Percentiles rank a stretch among this genome's conserved stretches.
phyloP scores from a whole-genome alignment of 2,329 filamentous ascomycete species.

The Cyphellophora europaea region DNA sequence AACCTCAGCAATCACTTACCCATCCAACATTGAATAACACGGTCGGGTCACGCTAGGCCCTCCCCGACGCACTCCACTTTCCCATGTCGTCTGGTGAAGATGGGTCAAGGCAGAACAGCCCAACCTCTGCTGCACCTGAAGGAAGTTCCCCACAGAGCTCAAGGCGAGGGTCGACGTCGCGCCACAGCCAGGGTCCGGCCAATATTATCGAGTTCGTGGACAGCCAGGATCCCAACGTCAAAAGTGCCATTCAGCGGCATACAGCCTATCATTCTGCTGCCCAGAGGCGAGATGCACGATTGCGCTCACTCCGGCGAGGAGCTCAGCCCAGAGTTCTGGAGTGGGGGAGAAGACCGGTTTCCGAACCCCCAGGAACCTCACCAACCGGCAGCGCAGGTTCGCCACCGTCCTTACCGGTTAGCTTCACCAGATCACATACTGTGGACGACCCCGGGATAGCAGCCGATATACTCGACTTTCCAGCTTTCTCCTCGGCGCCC shows the following conservation, averaged over 20 bases:
- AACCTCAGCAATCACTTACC: too few species aligned
- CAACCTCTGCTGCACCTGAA: not conserved
- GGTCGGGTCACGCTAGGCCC: too few species aligned
- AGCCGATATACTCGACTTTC: too few species aligned
- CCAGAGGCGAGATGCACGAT: conserved; percentile 15
- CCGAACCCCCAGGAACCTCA: not conserved
- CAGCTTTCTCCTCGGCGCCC: not conserved
- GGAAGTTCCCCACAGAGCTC: not conserved
- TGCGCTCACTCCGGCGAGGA: conserved; percentile 10
- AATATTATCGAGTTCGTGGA: conserved; percentile 17
- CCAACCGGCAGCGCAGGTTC: not conserved
- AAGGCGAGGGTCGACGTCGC: not conserved
- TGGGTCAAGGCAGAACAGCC: not conserved
- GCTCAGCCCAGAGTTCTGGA: conserved; percentile 14
- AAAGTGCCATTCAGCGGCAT: conserved; percentile 18
- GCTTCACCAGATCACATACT: not conserved
- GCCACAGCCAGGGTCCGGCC: not conserved
- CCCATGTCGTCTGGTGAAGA: not conserved
- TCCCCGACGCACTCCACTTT: too few species aligned
- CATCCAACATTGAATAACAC: too few species aligned
- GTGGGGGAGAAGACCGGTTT: conserved; percentile 11
- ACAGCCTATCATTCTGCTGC: conserved; percentile 18
- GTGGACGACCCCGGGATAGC: not conserved
- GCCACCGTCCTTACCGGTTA: not conserved
- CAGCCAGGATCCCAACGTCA: conserved; percentile 17